Evolutionary conservation across 768 basidiomycete genomes (phyloP).

Genomic region (Suillus subaureus): DNA sequence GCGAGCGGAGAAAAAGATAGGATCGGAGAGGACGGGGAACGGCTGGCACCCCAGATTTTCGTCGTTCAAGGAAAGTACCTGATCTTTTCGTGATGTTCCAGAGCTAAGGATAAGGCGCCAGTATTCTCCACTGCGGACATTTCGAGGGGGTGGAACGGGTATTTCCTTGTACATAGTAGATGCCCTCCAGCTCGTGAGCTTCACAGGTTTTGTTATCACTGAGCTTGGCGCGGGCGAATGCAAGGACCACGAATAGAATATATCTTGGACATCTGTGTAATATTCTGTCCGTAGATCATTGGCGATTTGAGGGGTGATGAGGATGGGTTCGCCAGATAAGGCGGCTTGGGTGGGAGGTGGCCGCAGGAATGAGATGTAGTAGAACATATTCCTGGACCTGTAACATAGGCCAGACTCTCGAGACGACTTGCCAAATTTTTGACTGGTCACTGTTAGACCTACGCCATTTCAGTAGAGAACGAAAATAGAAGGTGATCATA

Average conservation of each 20-base stretch:
- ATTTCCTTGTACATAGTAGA: constrained; percentile 77
- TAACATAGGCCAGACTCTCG: neutral
- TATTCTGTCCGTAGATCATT: constrained; percentile 90
- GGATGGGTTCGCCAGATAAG: constrained; percentile 42
- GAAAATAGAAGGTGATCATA: neutral
- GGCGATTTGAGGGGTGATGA: constrained; percentile 81
- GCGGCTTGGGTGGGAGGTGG: constrained; percentile 68
- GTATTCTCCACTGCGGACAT: constrained; percentile 50
- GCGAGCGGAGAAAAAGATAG: constrained; percentile 48
- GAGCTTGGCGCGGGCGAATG: constrained; percentile 24
- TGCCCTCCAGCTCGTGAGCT: constrained; percentile 75
- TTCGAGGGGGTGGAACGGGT: constrained; percentile 61
- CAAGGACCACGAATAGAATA: constrained; percentile 70
- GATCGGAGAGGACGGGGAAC: constrained; percentile 71
- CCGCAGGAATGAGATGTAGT: constrained; percentile 87
- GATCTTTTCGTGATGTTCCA: constrained; percentile 28
- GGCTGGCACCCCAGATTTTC: constrained; percentile 45
- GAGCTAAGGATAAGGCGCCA: constrained; percentile 70
- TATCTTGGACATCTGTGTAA: constrained; percentile 54
- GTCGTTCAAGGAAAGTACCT: constrained; percentile 45
- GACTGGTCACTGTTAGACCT: neutral
- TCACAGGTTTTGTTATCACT: constrained; percentile 45
- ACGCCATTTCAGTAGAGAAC: neutral
- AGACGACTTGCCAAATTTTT: neutral
- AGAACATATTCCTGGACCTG: constrained; percentile 48